A percentile compares a stretch with the other conserved stretches of the same genome.
Evolutionary conservation across 2,329 filamentous ascomycete species (phyloP).

Genomic region (Stachybotrys elegans): DNA sequence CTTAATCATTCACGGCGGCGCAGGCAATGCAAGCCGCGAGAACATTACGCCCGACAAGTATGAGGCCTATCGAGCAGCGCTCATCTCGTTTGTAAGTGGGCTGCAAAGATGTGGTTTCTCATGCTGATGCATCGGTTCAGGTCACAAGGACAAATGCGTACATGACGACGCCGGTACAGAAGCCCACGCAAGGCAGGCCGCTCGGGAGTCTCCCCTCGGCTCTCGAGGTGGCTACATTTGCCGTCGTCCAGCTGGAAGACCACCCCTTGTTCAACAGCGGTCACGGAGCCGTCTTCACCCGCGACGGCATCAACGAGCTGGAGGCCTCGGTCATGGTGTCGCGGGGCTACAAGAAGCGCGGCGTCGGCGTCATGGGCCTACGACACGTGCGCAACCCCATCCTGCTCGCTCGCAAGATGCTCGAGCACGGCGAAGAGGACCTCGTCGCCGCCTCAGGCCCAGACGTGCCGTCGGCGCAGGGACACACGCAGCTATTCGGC

Average conservation of each 20-base stretch:
- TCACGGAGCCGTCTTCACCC: conserved; percentile 81
- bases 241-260: conserved; percentile 72
- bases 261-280: conserved; percentile 80
- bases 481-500: conserved; percentile 67
- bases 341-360: conserved; percentile 65
- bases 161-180: conserved; percentile 33
- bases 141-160: conserved; percentile 39
- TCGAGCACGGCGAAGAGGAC: conserved; percentile 61
- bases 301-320: conserved; percentile 76
- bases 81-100: conserved; percentile 53
- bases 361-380: conserved; percentile 70
- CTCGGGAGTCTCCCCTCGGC: conserved; percentile 43
- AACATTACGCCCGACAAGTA: conserved; percentile 56
- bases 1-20: conserved; percentile 68
- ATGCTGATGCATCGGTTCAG: conserved; percentile 24
- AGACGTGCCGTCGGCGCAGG: conserved; percentile 54
- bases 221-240: conserved; percentile 69
- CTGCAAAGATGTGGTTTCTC: not conserved
- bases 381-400: conserved; percentile 76
- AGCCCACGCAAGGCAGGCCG: conserved; percentile 8
- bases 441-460: conserved; percentile 34
- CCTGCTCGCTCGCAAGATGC: conserved; percentile 63
- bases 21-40: conserved; percentile 60
- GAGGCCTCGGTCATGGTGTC: conserved; percentile 87
- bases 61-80: conserved; percentile 50